A percentile compares a stretch with the other conserved stretches of the same genome.
Evolutionary conservation across 495 filamentous ascomycete genomes (phyloP).

Genomic region (Terfezia claveryi): DNA sequence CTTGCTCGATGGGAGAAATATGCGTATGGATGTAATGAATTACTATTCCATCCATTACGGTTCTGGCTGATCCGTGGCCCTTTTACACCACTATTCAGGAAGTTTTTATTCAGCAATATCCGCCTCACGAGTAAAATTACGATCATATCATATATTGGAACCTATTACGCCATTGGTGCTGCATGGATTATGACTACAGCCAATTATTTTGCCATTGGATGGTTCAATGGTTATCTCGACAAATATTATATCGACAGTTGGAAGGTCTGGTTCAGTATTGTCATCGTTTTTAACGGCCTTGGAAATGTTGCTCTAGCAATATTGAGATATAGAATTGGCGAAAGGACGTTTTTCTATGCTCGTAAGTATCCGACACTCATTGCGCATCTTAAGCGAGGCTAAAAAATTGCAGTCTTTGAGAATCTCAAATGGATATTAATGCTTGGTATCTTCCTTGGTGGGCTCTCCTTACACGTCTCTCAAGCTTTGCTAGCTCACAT

Average conservation of each 20-base stretch:
- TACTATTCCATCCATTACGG: slow-evolving; percentile 54
- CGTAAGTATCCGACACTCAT: background rate
- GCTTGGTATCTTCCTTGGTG: slow-evolving; percentile 46
- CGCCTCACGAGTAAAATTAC: slow-evolving; percentile 60
- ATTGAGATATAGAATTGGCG: slow-evolving; percentile 45
- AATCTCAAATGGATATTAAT: slow-evolving; percentile 55
- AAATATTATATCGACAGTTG: slow-evolving; percentile 57
- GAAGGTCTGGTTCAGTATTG: slow-evolving; percentile 55
- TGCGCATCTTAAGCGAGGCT: no score
- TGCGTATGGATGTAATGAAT: slow-evolving; percentile 68
- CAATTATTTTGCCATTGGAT: slow-evolving; percentile 62
- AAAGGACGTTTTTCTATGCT: slow-evolving; percentile 30
- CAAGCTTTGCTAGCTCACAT: slow-evolving; percentile 41
- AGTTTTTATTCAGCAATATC: slow-evolving; percentile 48
- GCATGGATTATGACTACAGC: slow-evolving; percentile 56
- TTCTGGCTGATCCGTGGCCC: slow-evolving; percentile 41
- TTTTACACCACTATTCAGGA: slow-evolving; percentile 53
- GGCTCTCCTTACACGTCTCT: slow-evolving; percentile 44
- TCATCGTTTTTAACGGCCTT: slow-evolving; percentile 48
- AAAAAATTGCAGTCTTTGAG: slow-evolving; percentile 26
- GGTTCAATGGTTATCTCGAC: slow-evolving; percentile 50
- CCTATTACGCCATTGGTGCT: slow-evolving; percentile 62
- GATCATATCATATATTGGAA: slow-evolving; percentile 67
- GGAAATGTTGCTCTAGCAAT: slow-evolving; percentile 42
- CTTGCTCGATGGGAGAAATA: slow-evolving; percentile 71